Conservation (phyloP, 2,329 filamentous ascomycete genomes). For the Mycosphaerella arachidis region DNA sequence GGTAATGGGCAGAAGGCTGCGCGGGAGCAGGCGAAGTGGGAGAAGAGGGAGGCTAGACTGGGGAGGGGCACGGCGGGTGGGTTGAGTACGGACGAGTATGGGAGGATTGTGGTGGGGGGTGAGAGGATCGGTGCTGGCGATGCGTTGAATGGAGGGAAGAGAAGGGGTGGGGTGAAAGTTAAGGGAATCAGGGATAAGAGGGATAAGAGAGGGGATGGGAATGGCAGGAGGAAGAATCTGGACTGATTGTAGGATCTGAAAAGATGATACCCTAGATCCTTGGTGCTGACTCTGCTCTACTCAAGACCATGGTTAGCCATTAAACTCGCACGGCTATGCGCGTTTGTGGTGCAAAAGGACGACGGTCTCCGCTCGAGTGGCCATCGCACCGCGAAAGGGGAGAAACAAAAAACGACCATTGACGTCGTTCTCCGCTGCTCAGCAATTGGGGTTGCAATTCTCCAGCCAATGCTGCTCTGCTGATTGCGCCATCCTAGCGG, state of each 20-base stretch:
- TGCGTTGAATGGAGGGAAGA: conserved; percentile 28
- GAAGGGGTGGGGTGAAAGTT: conserved; percentile 34
- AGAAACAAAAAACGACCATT: background rate
- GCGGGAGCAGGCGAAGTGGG: conserved; percentile 1
- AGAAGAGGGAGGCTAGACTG: background rate
- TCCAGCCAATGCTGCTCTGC: background rate
- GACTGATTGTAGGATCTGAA: background rate
- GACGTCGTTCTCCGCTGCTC: no score
- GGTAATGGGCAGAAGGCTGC: conserved; percentile 10
- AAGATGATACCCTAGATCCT: background rate
- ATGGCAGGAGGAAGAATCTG: conserved; percentile 25
- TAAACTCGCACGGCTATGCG: no score
- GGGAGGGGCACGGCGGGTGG: conserved; percentile 3
- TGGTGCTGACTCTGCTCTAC: background rate
- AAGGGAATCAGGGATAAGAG: conserved; percentile 34
- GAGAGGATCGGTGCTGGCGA: conserved; percentile 4
- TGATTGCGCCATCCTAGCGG: background rate
- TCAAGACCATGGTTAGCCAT: no score
- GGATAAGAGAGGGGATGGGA: conserved; percentile 33
- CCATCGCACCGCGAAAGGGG: background rate
- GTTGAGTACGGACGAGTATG: conserved; percentile 21
- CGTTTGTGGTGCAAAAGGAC: background rate
- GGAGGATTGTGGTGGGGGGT: conserved; percentile 11
- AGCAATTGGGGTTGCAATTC: background rate
- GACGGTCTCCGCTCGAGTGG: background rate